These are phyloP conservation scores for Solanum chiquidenum DNA, from an alignment of 257 asterid genomes.

Conservation along the genomic window DNA sequence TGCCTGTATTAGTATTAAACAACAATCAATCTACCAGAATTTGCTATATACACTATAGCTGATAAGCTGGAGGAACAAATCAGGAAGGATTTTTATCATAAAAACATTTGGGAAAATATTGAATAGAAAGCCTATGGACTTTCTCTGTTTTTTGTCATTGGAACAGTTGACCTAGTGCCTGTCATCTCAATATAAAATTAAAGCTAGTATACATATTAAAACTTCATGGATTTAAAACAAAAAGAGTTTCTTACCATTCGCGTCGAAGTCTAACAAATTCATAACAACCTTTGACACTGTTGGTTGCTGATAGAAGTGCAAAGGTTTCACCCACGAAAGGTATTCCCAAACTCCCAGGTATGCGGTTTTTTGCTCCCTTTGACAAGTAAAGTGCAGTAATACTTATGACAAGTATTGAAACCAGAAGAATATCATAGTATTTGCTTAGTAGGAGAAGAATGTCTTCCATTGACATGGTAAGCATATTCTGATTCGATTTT, in stretches of 20 bases:
- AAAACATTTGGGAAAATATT: neutral
- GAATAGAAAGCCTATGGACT: neutral
- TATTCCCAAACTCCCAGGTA: slow-evolving; percentile 47
- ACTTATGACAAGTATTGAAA: slow-evolving; percentile 10
- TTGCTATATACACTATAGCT: neutral
- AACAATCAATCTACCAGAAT: neutral
- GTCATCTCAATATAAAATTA: neutral
- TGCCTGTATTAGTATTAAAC: slow-evolving; percentile 16
- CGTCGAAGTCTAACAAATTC: slow-evolving; percentile 37
- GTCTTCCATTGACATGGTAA: slow-evolving; percentile 1
- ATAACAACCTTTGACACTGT: slow-evolving; percentile 51
- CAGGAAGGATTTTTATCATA: neutral
- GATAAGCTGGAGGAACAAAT: neutral
- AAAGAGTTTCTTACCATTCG: slow-evolving; percentile 14
- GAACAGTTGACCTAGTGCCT: neutral
- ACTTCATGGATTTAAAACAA: neutral
- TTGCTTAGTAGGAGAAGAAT: neutral
- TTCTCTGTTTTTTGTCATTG: neutral
- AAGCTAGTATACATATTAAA: neutral
- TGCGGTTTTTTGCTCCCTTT: neutral
- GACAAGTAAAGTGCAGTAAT: slow-evolving; percentile 2
- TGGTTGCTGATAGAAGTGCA: slow-evolving; percentile 39
- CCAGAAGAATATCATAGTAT: slow-evolving; percentile 9
- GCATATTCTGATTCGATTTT: slow-evolving; percentile 4
- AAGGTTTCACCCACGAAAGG: slow-evolving; percentile 47